Base-by-base conservation (phyloP, 140 eudicot species). In the Ambrosia hybrid region DNA sequence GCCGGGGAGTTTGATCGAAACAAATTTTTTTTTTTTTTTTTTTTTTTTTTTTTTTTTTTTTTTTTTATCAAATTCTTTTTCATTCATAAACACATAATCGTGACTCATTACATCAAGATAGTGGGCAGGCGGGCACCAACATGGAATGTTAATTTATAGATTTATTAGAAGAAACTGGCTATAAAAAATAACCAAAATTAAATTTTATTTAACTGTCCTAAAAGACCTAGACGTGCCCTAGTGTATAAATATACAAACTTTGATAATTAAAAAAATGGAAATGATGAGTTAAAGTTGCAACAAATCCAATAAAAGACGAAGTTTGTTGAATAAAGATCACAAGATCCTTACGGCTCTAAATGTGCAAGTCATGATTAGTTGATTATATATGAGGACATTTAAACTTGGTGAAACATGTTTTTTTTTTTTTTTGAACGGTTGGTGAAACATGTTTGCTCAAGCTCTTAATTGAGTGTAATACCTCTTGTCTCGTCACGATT, bases 341-440 rank as follows among this genome's bases (percentile, higher is more conserved):
- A 70, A 16, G 58, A 21, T 57, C 48, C 46, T 72, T 12, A 57
- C 33, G 76, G 66, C 73, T 49, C 51, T 51, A 21, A 51, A 68
- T 21, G 73, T 69, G 51, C 74, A 69, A 53, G 9, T 36, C 73
- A 21, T 34, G 67, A 37, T 34, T 21, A 21, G 30, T 21, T 21
- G 30, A 21, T 21, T 21, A 21, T 21, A 21, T 21, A 48, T 12
- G 2, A 12, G 17, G 49, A 36, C 17, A 61, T 10, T 2, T 61
- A 61, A 11, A 33, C 66, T 62, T 36, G 67, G 48, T 36, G 48
- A 36, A 62, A 62, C 67, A 36, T 62, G 67, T 62, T 62, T 62
- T 21, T 21, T 21, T 21, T 21, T 21, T 21, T 21, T 21, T 21
- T 21, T 21, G 30, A 21, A 21, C 30, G 1, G 30, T 21, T 21